Percentiles rank a stretch among this genome's conserved stretches.
Evolutionary conservation across 352 stramenopile genomes (phyloP).

Genomic region (Stephanocyclus meneghinianus): DNA sequence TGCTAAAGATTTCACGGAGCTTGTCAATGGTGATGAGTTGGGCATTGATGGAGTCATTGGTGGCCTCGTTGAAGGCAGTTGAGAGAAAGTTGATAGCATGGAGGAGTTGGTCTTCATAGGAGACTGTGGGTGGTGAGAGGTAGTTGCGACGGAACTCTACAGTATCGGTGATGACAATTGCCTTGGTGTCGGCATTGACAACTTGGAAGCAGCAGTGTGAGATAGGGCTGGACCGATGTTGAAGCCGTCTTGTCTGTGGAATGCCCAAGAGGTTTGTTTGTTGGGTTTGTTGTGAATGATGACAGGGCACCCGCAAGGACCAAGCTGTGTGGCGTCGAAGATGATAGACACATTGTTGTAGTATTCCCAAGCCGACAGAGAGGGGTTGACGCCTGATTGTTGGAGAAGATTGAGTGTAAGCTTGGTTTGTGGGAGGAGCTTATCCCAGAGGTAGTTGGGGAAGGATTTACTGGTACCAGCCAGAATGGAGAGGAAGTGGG

Average conservation of each 20-base stretch:
- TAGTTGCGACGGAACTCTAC: conserved; percentile 9
- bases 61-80: too few species aligned
- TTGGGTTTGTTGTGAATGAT: conserved; percentile 9
- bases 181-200: neutral
- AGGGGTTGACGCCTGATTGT: neutral
- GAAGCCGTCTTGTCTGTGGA: conserved; percentile 17
- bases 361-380: conserved; percentile 1
- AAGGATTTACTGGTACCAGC: neutral
- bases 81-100: too few species aligned
- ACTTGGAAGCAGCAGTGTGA: conserved; percentile 32
- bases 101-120: neutral
- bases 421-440: conserved; percentile 5
- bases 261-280: conserved; percentile 25
- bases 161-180: conserved; percentile 15
- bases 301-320: neutral
- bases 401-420: conserved; percentile 18
- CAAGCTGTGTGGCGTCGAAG: conserved; percentile 27
- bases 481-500: conserved; percentile 46
- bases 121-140: neutral
- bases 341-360: conserved; percentile 19
- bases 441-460: conserved; percentile 6
- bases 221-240: conserved; percentile 49
- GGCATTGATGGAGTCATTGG: too few species aligned
- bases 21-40: too few species aligned
- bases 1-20: too few species aligned